phyloP scores from a whole-genome alignment of 257 asterid species.

The Fraxinus anomala region DNA sequence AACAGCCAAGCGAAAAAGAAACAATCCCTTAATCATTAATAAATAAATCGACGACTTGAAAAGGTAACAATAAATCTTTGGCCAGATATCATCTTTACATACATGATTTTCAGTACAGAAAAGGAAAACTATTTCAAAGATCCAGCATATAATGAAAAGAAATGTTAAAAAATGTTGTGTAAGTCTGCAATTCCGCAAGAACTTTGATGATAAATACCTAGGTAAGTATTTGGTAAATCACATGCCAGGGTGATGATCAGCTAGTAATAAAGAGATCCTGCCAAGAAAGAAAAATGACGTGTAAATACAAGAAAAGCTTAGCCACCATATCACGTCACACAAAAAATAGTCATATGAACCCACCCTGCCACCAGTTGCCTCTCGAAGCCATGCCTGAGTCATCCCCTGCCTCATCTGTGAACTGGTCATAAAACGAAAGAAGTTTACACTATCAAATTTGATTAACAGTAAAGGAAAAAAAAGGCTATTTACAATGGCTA shows the following conservation, averaged over 20 bases:
- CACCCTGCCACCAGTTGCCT: slow-evolving; percentile 68
- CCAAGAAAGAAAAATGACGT: not conserved
- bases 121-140: too few species aligned
- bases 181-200: too few species aligned
- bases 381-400: slow-evolving; percentile 50
- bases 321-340: not conserved
- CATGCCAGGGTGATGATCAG: not conserved
- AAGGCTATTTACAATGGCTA: not conserved
- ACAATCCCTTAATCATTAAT: too few species aligned
- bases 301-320: not conserved
- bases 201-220: not conserved
- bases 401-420: slow-evolving; percentile 45
- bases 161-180: too few species aligned
- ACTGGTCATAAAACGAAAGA: slow-evolving; percentile 24
- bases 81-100: not conserved
- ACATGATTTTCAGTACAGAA: too few species aligned
- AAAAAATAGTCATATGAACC: not conserved
- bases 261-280: slow-evolving; percentile 26
- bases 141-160: too few species aligned
- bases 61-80: not conserved
- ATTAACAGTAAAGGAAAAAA: not conserved
- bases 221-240: not conserved
- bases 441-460: not conserved
- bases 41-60: not conserved
- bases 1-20: too few species aligned